Percentiles rank a stretch among this genome's conserved stretches.
Conservation (phyloP, 805 yeast species). For the Spathaspora passalidarum region DNA sequence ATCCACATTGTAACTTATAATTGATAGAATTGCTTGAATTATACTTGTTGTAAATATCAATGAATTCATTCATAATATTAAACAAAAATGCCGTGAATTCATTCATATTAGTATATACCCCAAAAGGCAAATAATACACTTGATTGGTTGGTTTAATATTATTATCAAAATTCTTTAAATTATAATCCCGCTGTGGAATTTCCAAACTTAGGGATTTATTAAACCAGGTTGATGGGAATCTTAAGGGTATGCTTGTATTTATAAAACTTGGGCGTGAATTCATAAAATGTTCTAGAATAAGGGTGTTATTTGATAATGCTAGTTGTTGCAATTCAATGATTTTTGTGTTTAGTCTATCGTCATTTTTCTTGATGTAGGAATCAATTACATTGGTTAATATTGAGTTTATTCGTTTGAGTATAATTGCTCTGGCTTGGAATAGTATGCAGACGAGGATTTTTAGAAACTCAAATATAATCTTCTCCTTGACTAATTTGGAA, state of each 20-base stretch:
- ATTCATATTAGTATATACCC: constrained; percentile 29
- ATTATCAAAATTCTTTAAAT: constrained; percentile 6
- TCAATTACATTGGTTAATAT: constrained; percentile 21
- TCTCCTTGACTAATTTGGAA: constrained; percentile 5
- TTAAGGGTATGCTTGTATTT: constrained; percentile 22
- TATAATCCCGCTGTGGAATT: constrained; percentile 9
- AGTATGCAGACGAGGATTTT: constrained; percentile 25
- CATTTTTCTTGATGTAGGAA: constrained; percentile 16
- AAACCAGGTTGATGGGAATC: constrained; percentile 31
- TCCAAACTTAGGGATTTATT: constrained; percentile 16
- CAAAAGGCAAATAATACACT: constrained; percentile 35
- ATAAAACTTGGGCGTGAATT: constrained; percentile 25
- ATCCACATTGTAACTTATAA: constrained; percentile 13
- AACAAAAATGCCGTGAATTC: constrained; percentile 32
- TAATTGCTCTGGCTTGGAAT: constrained; percentile 24
- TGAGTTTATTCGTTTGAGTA: constrained; percentile 29
- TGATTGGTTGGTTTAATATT: constrained; percentile 22
- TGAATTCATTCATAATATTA: constrained; percentile 29
- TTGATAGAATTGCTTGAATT: constrained; percentile 7
- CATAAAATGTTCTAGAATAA: constrained; percentile 20
- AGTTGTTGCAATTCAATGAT: constrained; percentile 27
- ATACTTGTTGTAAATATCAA: constrained; percentile 18
- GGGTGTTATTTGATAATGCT: constrained; percentile 21
- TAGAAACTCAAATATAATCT: constrained; percentile 10
- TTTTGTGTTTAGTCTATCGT: constrained; percentile 14